Percentiles rank a stretch among this genome's conserved stretches.
Conservation (phyloP, 2,329 filamentous ascomycete genomes). For the Alternaria ventricosa region DNA sequence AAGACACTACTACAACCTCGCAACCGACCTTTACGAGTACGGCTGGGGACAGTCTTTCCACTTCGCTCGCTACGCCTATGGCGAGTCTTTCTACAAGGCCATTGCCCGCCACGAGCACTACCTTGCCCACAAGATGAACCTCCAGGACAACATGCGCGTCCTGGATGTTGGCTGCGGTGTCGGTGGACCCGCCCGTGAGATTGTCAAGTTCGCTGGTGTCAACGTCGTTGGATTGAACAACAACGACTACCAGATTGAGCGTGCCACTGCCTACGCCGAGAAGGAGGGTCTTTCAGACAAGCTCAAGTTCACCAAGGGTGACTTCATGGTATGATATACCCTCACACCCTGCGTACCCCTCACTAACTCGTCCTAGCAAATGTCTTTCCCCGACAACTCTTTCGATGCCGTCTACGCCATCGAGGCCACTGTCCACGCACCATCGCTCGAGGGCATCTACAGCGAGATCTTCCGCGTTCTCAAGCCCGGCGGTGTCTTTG, state of each 20-base stretch:
- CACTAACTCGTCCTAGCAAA: constrained; percentile 66
- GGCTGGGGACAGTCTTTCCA: constrained; percentile 97
- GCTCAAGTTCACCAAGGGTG: constrained; percentile 87
- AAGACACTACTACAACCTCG: constrained; percentile 95
- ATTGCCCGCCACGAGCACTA: constrained; percentile 98
- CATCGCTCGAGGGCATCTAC: constrained; percentile 89
- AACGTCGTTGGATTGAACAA: constrained; percentile 95
- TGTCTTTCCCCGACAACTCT: constrained; percentile 88
- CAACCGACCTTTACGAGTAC: constrained; percentile 96
- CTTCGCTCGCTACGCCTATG: constrained; percentile 90
- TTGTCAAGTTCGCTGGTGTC: constrained; percentile 90
- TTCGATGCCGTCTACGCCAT: constrained; percentile 98
- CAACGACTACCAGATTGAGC: constrained; percentile 98
- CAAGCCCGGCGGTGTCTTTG: constrained; percentile 94
- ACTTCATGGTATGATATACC: constrained; percentile 76
- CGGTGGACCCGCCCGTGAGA: constrained; percentile 92
- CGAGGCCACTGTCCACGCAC: constrained; percentile 95
- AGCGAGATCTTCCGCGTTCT: constrained; percentile 92
- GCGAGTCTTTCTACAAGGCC: constrained; percentile 87
- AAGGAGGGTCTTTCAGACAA: constrained; percentile 83
- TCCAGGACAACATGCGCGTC: constrained; percentile 86
- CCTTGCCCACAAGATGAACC: constrained; percentile 85
- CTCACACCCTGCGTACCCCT: neutral
- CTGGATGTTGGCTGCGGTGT: constrained; percentile 97
- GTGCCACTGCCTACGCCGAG: constrained; percentile 82